phyloP scores from a whole-genome alignment of 2,329 filamentous ascomycete species.

The Ophiognomonia clavigignenti-juglandacearum region DNA sequence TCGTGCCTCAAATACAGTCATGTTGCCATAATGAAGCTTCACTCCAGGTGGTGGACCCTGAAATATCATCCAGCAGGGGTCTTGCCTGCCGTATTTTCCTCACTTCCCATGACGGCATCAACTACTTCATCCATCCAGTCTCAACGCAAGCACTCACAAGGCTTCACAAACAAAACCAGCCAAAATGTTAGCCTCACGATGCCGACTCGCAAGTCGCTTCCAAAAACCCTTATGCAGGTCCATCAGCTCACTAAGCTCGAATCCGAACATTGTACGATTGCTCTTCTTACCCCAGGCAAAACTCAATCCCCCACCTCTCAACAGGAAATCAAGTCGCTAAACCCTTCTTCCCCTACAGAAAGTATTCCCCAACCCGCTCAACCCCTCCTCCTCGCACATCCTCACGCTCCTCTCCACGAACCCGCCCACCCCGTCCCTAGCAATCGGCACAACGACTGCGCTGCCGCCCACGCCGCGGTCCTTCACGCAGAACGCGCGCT shows the following conservation, averaged over 20 bases:
- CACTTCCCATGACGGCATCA: slow-evolving; percentile 13
- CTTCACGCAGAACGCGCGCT: slow-evolving; percentile 55
- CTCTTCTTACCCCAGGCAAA: no score
- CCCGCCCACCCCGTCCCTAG: slow-evolving; percentile 42
- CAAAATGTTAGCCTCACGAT: slow-evolving; percentile 27
- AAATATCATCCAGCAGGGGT: slow-evolving; percentile 1
- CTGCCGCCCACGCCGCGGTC: slow-evolving; percentile 58
- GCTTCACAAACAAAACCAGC: background rate
- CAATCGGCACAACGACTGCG: slow-evolving; percentile 54
- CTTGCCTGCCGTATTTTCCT: slow-evolving; percentile 9
- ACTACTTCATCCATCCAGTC: background rate
- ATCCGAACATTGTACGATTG: slow-evolving; percentile 48
- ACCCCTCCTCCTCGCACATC: slow-evolving; percentile 41
- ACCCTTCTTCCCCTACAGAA: slow-evolving; percentile 37
- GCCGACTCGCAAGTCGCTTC: slow-evolving; percentile 21
- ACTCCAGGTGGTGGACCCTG: background rate
- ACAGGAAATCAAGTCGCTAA: no score
- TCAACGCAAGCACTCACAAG: background rate
- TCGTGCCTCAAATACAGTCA: no score
- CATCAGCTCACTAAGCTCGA: slow-evolving; percentile 44
- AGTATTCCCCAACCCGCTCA: slow-evolving; percentile 46
- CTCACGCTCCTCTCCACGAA: slow-evolving; percentile 55
- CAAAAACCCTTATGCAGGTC: slow-evolving; percentile 24
- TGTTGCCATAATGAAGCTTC: no score
- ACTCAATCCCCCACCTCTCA: background rate